These are phyloP conservation scores for Rhizopogon rudus DNA, from an alignment of 768 basidiomycete species.

Conservation along the genomic window DNA sequence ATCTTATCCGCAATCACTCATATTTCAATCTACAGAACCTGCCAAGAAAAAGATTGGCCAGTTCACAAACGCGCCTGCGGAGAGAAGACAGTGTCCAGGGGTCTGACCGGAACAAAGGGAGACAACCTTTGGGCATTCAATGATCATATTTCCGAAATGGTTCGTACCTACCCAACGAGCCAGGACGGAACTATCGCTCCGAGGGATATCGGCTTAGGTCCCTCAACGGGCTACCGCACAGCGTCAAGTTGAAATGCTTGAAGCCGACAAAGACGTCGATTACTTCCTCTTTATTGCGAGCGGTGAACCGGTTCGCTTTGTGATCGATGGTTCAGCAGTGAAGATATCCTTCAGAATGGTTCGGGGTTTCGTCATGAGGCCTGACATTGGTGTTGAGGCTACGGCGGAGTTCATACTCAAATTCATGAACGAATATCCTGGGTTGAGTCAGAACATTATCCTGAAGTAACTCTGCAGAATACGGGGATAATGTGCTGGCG, in stretches of 20 bases:
- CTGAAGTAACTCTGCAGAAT: not conserved
- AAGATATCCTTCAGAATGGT: slow-evolving; percentile 1
- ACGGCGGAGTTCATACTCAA: slow-evolving; percentile 14
- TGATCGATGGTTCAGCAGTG: slow-evolving; percentile 2
- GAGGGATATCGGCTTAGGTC: no score
- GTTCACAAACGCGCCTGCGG: no score
- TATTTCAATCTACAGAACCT: no score
- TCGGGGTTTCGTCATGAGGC: slow-evolving; percentile 8
- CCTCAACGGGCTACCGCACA: no score
- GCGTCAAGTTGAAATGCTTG: slow-evolving; percentile 12
- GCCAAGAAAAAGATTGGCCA: no score
- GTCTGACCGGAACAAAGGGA: no score
- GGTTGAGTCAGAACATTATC: not conserved
- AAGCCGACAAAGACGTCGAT: slow-evolving; percentile 11
- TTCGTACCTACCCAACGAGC: no score
- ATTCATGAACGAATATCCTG: slow-evolving; percentile 10
- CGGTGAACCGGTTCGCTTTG: slow-evolving; percentile 10
- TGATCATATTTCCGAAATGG: no score
- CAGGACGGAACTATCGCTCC: no score
- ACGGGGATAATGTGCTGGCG: not conserved
- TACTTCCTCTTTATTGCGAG: slow-evolving; percentile 15
- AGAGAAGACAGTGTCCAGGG: no score
- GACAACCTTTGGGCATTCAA: no score
- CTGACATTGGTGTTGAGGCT: slow-evolving; percentile 1
- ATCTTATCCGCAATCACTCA: no score